phyloP scores from a whole-genome alignment of 2,329 filamentous ascomycete species.

The Calonectria henricotiae region DNA sequence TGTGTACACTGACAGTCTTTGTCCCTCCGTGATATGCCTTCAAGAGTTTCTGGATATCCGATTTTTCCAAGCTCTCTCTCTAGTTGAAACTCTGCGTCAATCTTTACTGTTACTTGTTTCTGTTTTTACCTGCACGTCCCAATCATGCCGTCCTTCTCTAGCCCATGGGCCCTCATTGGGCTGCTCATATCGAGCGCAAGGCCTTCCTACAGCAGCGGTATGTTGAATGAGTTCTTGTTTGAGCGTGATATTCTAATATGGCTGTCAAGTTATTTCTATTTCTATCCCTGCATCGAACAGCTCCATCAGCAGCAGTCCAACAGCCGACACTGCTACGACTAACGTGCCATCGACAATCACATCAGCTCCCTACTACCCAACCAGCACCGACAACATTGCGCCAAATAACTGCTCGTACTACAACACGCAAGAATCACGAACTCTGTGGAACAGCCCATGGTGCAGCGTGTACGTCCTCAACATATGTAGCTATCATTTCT shows the following conservation, averaged over 20 bases:
- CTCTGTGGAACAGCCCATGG: conserved; percentile 12
- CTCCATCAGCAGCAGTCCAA: background rate
- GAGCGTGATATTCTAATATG: background rate
- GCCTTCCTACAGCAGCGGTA: background rate
- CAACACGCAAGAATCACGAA: conserved; percentile 1
- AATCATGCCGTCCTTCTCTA: background rate
- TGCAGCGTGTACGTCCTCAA: conserved; percentile 19
- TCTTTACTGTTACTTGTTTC: background rate
- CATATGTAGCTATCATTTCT: background rate
- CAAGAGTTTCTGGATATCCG: background rate
- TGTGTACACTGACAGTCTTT: background rate
- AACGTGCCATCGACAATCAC: background rate
- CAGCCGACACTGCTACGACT: background rate
- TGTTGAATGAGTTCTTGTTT: background rate
- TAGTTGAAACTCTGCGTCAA: background rate
- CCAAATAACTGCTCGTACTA: conserved; percentile 20
- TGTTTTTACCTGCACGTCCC: background rate
- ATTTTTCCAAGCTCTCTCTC: background rate
- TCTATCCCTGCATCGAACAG: background rate
- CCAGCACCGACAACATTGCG: background rate
- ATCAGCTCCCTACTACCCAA: background rate
- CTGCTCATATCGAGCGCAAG: background rate
- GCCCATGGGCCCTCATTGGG: background rate
- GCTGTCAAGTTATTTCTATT: background rate
- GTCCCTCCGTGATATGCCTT: background rate